Conservation (phyloP, 2,329 filamentous ascomycete species). For the Diaporthe citri region DNA sequence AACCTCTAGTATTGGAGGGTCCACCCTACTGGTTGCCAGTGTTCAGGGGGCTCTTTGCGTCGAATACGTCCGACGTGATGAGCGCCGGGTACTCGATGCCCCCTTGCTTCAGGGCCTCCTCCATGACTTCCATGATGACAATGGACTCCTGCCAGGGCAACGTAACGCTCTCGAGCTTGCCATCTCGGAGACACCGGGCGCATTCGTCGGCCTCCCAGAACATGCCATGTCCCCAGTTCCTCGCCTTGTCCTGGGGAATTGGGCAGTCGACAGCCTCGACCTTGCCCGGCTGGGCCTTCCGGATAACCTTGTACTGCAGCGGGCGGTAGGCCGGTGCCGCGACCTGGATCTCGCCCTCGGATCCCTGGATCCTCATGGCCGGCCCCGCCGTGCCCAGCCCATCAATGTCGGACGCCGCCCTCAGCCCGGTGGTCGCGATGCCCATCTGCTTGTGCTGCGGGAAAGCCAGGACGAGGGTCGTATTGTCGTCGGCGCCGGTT, state of each 20-base stretch:
- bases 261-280: constrained; percentile 66
- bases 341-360: constrained; percentile 85
- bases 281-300: constrained; percentile 60
- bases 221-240: constrained; percentile 80
- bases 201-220: constrained; percentile 68
- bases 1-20: constrained; percentile 8
- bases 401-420: constrained; percentile 72
- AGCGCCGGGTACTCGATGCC: constrained; percentile 66
- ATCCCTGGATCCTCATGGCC: constrained; percentile 83
- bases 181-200: constrained; percentile 72
- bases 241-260: constrained; percentile 63
- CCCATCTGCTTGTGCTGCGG: constrained; percentile 77
- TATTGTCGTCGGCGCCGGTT: constrained; percentile 82
- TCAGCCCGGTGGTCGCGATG: constrained; percentile 76
- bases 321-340: constrained; percentile 79
- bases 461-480: constrained; percentile 83
- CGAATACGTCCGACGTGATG: constrained; percentile 70
- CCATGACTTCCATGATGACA: constrained; percentile 83
- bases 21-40: constrained; percentile 54
- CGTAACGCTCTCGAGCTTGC: constrained; percentile 79
- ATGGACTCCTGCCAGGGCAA: constrained; percentile 83
- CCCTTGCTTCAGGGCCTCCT: constrained; percentile 66
- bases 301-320: constrained; percentile 73
- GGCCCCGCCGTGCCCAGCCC: constrained; percentile 70
- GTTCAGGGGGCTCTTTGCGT: constrained; percentile 72